Percentiles rank a stretch among this genome's conserved stretches.
phyloP scores from a whole-genome alignment of 768 basidiomycete species.

The Amanita rubescens region DNA sequence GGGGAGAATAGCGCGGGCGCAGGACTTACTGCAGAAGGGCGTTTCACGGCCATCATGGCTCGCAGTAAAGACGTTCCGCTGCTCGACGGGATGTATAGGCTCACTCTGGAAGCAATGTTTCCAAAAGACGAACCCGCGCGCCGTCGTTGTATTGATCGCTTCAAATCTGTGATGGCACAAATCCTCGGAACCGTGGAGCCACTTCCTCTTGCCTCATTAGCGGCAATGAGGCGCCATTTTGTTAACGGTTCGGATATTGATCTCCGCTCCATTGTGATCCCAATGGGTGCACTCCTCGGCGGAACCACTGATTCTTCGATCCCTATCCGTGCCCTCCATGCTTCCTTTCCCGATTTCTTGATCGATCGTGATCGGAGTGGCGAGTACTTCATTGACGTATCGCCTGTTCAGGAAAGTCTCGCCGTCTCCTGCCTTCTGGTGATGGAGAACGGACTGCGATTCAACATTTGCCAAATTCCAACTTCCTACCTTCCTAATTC shows the following conservation, averaged over 20 bases:
- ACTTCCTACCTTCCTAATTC: conserved; percentile 22
- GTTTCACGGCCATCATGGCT: neutral
- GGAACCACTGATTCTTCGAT: neutral
- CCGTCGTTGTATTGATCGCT: neutral
- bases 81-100: conserved; percentile 4
- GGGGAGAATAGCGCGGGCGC: conserved; percentile 3
- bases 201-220: neutral
- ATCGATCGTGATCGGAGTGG: conserved; percentile 16
- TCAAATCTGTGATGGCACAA: neutral
- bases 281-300: neutral
- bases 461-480: conserved; percentile 28
- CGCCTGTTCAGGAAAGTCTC: conserved; percentile 2
- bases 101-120: neutral
- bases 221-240: neutral
- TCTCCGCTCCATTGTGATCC: neutral
- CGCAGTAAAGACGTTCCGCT: neutral
- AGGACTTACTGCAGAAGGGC: neutral
- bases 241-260: neutral
- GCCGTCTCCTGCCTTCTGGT: conserved; percentile 11
- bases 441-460: conserved; percentile 23
- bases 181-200: neutral
- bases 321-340: conserved; percentile 23
- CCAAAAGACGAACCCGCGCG: neutral
- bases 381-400: conserved; percentile 11
- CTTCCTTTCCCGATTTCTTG: conserved; percentile 29